A percentile compares a stretch with the other conserved stretches of the same genome.
These are phyloP conservation scores for Zopfochytrium polystomum DNA, from an alignment of 371 early-diverging fungal genomes.

Conservation along the genomic window DNA sequence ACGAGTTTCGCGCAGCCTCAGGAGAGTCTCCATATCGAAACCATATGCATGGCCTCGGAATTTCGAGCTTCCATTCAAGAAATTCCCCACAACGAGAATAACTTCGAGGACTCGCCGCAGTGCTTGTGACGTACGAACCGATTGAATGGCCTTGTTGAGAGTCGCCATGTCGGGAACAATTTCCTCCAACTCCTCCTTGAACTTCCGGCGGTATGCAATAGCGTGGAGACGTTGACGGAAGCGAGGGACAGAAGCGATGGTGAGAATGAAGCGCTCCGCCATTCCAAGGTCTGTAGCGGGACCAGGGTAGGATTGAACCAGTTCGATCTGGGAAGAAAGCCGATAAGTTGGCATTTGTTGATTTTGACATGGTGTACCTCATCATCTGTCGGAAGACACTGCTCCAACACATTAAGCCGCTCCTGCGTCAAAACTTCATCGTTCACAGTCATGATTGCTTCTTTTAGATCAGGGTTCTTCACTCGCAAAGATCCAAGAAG, in stretches of 20 bases:
- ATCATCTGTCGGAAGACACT: conserved; percentile 38
- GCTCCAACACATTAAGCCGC: conserved; percentile 22
- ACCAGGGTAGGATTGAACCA: conserved; percentile 64
- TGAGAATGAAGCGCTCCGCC: conserved; percentile 63
- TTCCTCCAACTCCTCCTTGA: conserved; percentile 69
- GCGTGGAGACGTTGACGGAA: conserved; percentile 64
- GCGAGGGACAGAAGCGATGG: conserved; percentile 68
- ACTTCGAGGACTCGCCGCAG: conserved; percentile 64
- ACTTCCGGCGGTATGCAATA: conserved; percentile 70
- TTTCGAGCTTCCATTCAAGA: conserved; percentile 70
- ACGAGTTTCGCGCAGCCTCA: conserved; percentile 66
- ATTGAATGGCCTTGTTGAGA: conserved; percentile 44
- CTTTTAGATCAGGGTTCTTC: conserved; percentile 16
- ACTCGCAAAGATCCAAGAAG: conserved; percentile 17
- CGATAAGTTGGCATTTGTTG: not conserved
- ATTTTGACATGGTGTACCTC: conserved; percentile 17
- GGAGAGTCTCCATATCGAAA: conserved; percentile 68
- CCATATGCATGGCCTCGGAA: conserved; percentile 82
- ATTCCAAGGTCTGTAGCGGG: conserved; percentile 61
- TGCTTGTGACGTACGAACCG: conserved; percentile 44
- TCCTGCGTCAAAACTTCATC: conserved; percentile 35
- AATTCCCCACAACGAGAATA: conserved; percentile 76
- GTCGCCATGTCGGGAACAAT: conserved; percentile 49
- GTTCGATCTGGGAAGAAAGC: conserved; percentile 39
- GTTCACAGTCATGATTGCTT: conserved; percentile 35